Evolutionary conservation across 2,329 filamentous ascomycete species (phyloP), one percentile per base, ranked within the genome.

Genomic region (Neonectria magnoliae): DNA sequence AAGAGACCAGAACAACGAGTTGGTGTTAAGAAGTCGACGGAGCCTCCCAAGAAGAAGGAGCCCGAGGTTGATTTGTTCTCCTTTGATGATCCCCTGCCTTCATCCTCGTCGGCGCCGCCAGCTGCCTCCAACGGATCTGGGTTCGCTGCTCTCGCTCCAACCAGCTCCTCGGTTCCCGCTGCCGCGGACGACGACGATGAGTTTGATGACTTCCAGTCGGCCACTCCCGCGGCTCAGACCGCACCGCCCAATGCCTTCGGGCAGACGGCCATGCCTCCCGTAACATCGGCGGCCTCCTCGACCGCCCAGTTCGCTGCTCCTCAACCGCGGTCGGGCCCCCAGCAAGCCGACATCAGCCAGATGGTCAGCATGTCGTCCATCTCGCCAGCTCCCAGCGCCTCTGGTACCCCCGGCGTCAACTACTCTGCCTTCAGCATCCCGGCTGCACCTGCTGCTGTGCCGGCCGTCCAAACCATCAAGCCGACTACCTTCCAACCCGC

Each of bases 141-240:
- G 14, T 71, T 89, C 53, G 82, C 83, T 48, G 80, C 83, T 16
- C 76, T 89, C 53, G 64, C 74, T 29, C 71, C 73, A 42, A 65
- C 69, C 56, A 71, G 67, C 57, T 58, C 58, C 55, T 65, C 66
- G 33, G 68, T 64, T 2, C 68, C 68, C 18, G 52, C 71, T 16
- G 76, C 81, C 47, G 74, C 80, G 45, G 89, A 88, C 56, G 91
- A 93, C 67, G 95, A 98, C 68, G 94, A 97, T 71, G 96, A 98
- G 68, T 98, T 98, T 75, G 96, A 98, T 76, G 96, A 99, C 76
- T 98, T 98, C 84, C 93, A 97, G 79, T 97, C 94, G 20, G 95
- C 95, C 14, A 83, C 91, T 3, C 88, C 91, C 4, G 82, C 88
- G 27, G 75, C 83, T 14, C 79, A 79, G n/a, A 76, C 84, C 11